Evolutionary conservation across 1,139 yeast species (phyloP).

Genomic region (Yamadazyma kanchanaburiensis): DNA sequence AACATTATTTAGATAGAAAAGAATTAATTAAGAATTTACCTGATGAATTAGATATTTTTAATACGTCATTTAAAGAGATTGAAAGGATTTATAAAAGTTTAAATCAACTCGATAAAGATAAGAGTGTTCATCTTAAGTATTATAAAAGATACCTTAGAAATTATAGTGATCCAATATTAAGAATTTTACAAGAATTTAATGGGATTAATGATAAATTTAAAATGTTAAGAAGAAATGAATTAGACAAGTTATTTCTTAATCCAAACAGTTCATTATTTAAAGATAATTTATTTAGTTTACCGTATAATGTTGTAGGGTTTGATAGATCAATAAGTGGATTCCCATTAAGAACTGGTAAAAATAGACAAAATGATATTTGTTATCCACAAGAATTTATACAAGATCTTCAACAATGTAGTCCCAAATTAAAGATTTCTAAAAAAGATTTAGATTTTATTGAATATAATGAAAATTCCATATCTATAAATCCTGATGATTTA

Average conservation of each 20-base stretch:
- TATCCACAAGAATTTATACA: conserved; percentile 42
- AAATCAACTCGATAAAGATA: conserved; percentile 34
- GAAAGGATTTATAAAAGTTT: conserved; percentile 30
- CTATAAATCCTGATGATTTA: conserved; percentile 13
- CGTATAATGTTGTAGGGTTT: conserved; percentile 45
- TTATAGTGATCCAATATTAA: conserved; percentile 31
- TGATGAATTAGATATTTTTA: conserved; percentile 33
- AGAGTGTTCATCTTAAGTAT: conserved; percentile 37
- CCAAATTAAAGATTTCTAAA: conserved; percentile 33
- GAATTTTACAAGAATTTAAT: conserved; percentile 33
- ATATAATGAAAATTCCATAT: conserved; percentile 18
- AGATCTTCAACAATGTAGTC: conserved; percentile 32
- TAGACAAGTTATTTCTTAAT: conserved; percentile 25
- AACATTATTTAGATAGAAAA: conserved; percentile 36
- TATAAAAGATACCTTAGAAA: conserved; percentile 30
- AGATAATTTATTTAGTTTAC: conserved; percentile 29
- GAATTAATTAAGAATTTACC: conserved; percentile 33
- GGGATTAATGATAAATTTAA: conserved; percentile 37
- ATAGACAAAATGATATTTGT: conserved; percentile 14
- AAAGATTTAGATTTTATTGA: conserved; percentile 39
- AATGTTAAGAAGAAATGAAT: conserved; percentile 32
- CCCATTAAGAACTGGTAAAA: conserved; percentile 31
- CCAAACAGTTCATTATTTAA: conserved; percentile 27
- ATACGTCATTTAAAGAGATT: conserved; percentile 25
- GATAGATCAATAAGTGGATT: conserved; percentile 40